Base-by-base conservation (phyloP, 139 green algal species). In the Auxenochlorella pyrenoidosa region DNA sequence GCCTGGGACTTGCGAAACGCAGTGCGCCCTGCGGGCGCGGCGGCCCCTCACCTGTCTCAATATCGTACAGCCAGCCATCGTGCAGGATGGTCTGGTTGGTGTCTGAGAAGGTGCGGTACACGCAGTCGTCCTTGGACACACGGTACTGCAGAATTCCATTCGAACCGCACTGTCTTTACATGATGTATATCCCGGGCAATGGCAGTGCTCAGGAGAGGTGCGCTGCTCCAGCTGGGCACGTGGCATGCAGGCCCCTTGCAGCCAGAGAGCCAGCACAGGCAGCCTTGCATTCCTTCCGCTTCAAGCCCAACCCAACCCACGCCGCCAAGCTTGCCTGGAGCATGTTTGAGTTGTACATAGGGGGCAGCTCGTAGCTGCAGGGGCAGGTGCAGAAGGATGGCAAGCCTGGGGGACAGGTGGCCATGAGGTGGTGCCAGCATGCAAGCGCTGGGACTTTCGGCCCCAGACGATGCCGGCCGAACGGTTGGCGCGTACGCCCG, bases 111-210 rank as follows among this genome's bases (percentile, higher is more conserved):
- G n/a, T 40, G 71, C 58, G 83, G 82, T 86, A 47, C n/a, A 41
- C 34, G 83, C 83, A 87, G 54, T 70, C 26, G 12, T 24, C 0
- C 43, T 88, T 79, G 82, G 87, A 77, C 41, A 81, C 79, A 1
- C 91, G 85, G 81, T 95, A 95, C 89, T 96, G 93, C 82, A 70
- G 91, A 93, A 0, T n/a, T n/a, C n/a, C n/a, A n/a, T n/a, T n/a
- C n/a, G n/a, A n/a, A n/a, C n/a, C n/a, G n/a, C n/a, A n/a, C n/a
- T n/a, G n/a, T n/a, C n/a, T n/a, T n/a, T n/a, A n/a, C n/a, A n/a
- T n/a, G n/a, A n/a, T n/a, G n/a, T n/a, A n/a, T n/a, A n/a, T n/a
- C n/a, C n/a, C n/a, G n/a, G n/a, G n/a, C n/a, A n/a, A n/a, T n/a
- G n/a, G n/a, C n/a, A n/a, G n/a, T n/a, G n/a, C n/a, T n/a, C n/a